phyloP scores from a whole-genome alignment of 2,329 filamentous ascomycete species.

The Scedosporium aurantiacum region DNA sequence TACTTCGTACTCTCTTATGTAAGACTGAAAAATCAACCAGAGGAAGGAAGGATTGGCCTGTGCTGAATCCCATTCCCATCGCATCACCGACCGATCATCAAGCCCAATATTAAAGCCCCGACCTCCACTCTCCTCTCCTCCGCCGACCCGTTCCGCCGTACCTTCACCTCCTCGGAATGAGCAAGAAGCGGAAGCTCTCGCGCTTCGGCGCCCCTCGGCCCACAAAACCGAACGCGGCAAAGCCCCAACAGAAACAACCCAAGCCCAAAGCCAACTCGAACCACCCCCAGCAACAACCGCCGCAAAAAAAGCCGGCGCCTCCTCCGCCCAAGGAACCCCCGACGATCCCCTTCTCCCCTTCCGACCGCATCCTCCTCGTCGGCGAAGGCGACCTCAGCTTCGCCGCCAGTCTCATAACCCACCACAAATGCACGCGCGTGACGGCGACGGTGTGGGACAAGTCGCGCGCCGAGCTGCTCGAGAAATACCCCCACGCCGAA shows the following conservation, averaged over 20 bases:
- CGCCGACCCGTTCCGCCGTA: not conserved
- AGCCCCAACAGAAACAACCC: constrained; percentile 7
- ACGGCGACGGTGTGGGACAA: constrained; percentile 61
- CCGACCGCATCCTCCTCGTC: constrained; percentile 61
- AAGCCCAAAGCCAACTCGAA: constrained; percentile 16
- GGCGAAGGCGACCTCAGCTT: constrained; percentile 79
- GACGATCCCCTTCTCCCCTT: constrained; percentile 56
- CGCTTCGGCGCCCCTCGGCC: constrained; percentile 9
- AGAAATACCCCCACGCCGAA: constrained; percentile 64
- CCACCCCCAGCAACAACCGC: constrained; percentile 13
- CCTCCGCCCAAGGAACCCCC: constrained; percentile 7
- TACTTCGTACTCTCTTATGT: too few species aligned
- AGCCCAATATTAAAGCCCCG: not conserved
- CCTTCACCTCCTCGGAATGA: constrained; percentile 16
- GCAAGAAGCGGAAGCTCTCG: constrained; percentile 32
- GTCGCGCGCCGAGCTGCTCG: constrained; percentile 41
- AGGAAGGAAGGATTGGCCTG: too few species aligned
- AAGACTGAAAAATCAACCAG: too few species aligned
- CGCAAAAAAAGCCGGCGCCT: constrained; percentile 5
- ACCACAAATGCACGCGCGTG: constrained; percentile 55
- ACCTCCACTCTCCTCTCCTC: not conserved
- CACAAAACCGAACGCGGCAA: constrained; percentile 7
- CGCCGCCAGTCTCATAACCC: constrained; percentile 51
- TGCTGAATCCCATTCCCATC: too few species aligned
- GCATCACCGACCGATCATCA: too few species aligned